Conservation (phyloP, 202 grass and related monocot species). For the Cymbopogon flexuosus region DNA sequence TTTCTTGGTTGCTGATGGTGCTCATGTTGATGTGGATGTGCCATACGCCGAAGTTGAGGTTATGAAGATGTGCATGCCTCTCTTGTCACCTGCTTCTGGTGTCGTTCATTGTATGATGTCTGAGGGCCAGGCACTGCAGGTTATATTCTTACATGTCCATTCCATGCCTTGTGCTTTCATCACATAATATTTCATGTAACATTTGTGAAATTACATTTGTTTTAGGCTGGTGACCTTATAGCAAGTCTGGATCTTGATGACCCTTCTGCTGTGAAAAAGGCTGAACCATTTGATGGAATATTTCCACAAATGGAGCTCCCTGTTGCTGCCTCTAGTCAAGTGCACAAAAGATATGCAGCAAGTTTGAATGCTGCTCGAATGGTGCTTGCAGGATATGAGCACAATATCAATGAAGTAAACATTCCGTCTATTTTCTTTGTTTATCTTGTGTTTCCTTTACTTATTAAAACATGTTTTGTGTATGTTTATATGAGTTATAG, state of each 20-base stretch:
- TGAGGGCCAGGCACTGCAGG: constrained; percentile 82
- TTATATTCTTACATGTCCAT: constrained; percentile 13
- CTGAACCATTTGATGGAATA: constrained; percentile 52
- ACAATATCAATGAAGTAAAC: constrained; percentile 56
- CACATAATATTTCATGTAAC: constrained; percentile 22
- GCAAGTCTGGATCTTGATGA: constrained; percentile 77
- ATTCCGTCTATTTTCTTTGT: neutral
- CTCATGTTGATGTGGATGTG: constrained; percentile 64
- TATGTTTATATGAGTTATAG: neutral
- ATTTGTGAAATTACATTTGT: constrained; percentile 18
- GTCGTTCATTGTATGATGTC: constrained; percentile 67
- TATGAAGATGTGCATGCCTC: constrained; percentile 96
- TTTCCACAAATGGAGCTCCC: constrained; percentile 51
- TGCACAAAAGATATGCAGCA: constrained; percentile 65
- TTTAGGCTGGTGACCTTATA: constrained; percentile 79
- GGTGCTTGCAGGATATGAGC: constrained; percentile 78
- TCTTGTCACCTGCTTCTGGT: constrained; percentile 70
- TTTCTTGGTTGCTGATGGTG: constrained; percentile 71
- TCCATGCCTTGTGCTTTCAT: constrained; percentile 2
- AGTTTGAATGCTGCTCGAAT: constrained; percentile 65
- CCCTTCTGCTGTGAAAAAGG: constrained; percentile 65
- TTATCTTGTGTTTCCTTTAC: constrained; percentile 16
- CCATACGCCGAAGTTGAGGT: constrained; percentile 81
- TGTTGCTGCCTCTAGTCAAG: constrained; percentile 57
- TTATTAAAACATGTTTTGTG: neutral